Base-by-base conservation (phyloP, 805 yeast species). In the Kodamaea leandrae region DNA sequence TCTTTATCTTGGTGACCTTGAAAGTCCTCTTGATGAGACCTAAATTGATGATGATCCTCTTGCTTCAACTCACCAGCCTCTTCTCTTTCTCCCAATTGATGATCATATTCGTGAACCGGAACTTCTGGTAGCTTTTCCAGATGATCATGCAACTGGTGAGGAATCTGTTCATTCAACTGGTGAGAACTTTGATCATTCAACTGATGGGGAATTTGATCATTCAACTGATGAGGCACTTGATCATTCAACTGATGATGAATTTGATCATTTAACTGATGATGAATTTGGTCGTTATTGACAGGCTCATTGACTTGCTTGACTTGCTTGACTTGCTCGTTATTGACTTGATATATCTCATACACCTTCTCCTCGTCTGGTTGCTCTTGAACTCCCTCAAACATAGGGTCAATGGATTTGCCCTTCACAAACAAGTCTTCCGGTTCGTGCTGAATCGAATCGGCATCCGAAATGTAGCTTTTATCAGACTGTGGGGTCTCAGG, bases 371-470 rank as follows among this genome's bases (percentile, higher is more conserved):
- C 32, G n/a, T 28, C 32, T 8, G 6, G 5, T 9, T 7, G 29
- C 29, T 10, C 14, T 26, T 6, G 29, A 7, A 28, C 6, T 12
- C 15, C 32, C 17, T 28, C 32, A 14, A 25, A 15, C n/a, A n/a
- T n/a, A n/a, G n/a, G n/a, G n/a, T n/a, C n/a, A 14, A 35, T 28
- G 2, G 39, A 36, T 19, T 25, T 30, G 13, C 36, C 45, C 14
- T 36, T 51, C 12, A 68, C 47, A 29, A 60, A 51, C 42, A 68
- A 51, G 17, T 45, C 46, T 2, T 43, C 52, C 2, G 71, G 71
- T 44, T 68, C 74, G 20, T 55, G 34, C 41, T 67, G 74, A 17
- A 67, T 66, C 12, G 71, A 65, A 45, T 66, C 71, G 5, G 61
- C 61, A 36, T 68, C 73, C 1, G 72, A 66, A 27, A 50, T 55